phyloP scores from a whole-genome alignment of 768 basidiomycete species.

The Macrolepiota albuminosa region DNA sequence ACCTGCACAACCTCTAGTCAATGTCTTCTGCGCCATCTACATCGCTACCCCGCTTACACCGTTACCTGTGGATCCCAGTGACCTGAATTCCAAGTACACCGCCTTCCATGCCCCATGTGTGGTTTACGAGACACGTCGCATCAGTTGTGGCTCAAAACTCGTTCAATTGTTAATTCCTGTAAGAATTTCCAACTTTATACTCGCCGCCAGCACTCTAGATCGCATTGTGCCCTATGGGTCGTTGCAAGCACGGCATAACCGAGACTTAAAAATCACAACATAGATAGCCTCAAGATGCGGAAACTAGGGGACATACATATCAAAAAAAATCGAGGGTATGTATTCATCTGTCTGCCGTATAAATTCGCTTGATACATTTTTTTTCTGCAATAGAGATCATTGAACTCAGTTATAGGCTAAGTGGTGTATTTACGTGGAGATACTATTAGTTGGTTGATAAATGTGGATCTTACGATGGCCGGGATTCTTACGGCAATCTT shows the following conservation, averaged over 20 bases:
- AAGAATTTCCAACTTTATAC: not conserved
- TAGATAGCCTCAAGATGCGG: not conserved
- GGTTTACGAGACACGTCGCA: not conserved
- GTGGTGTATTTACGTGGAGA: not conserved
- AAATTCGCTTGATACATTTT: not conserved
- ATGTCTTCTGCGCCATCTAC: not conserved
- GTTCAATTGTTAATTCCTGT: not conserved
- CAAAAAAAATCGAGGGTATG: not conserved
- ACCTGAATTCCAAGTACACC: not conserved
- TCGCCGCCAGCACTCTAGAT: not conserved
- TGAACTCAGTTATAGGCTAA: not conserved
- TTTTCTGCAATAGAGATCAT: not conserved
- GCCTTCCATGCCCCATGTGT: not conserved
- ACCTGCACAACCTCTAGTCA: not conserved
- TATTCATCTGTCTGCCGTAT: not conserved
- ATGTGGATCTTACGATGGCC: not conserved
- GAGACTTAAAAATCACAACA: not conserved
- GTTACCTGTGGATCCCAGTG: not conserved
- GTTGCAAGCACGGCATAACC: not conserved
- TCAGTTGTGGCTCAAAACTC: not conserved
- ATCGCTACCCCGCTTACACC: not conserved
- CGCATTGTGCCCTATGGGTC: not conserved
- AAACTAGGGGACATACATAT: not conserved
- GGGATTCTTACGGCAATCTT: not conserved
- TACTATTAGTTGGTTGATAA: not conserved